Base-by-base conservation (phyloP, 2,329 filamentous ascomycete species). In the Hypoxylon sp. region DNA sequence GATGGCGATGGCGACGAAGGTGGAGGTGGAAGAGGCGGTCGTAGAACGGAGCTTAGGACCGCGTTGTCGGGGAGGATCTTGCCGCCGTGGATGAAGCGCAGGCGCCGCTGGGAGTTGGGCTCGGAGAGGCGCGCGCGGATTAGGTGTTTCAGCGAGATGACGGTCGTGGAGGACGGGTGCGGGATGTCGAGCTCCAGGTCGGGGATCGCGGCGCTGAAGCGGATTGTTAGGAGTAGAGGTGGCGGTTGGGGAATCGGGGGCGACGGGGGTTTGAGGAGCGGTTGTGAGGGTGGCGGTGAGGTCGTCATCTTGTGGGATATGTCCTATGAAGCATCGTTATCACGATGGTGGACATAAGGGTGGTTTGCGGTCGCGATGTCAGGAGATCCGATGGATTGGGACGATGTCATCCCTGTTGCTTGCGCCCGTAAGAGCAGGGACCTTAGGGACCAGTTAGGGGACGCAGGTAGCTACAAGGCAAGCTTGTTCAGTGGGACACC, bases 81-180 rank as follows among this genome's bases (percentile, higher is more conserved):
- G 68, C 96, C 96, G 55, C 93, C 89, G 79, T 97, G 90, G 78
- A 98, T 98, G 70, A 99, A 89, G 65, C 95, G 93, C 32, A 98
- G 87, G 36, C 93, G 91, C 68, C 89, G 89, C 45, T 87, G 84
- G 13, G 89, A 87, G 69, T 90, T 85, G 34, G 87, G 81, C 34
- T 82, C 76, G 5, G 90, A 85, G 21, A 98, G 87, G 49, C 91
- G 86, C 7, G 84, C 80, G 72, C 96, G 93, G 76, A 98, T 93
- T 56, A 91, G 85, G 74, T 92, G 90, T 80, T 97, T 97, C 63
- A 98, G 86, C 1, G 91, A 88, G 60, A 93, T 87, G 59, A 93
- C 88, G 45, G 93, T 93, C 10, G 91, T 94, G 32, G 85, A 84
- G 51, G 84, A 80, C 0, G 94, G 93, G 5, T 85, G 82, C 52